These are phyloP conservation scores for Clitoria ternatea DNA, from an alignment of 306 rosid genomes.

Conservation along the genomic window DNA sequence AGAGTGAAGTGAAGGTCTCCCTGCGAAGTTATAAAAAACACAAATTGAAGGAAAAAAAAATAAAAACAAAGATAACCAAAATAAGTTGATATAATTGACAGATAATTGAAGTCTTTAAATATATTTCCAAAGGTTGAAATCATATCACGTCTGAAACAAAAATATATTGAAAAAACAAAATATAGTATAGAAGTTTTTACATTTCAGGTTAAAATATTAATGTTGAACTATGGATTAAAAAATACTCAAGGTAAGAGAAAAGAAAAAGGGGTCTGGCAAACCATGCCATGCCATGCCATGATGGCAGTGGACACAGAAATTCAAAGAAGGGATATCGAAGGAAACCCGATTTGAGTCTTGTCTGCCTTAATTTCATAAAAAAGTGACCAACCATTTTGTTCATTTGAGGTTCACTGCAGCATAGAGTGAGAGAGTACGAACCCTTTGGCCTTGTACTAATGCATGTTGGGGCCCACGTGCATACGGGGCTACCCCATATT, in stretches of 20 bases:
- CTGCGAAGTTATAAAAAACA: too few species aligned
- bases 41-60: too few species aligned
- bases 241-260: neutral
- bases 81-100: too few species aligned
- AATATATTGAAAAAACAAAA: too few species aligned
- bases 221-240: too few species aligned
- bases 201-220: too few species aligned
- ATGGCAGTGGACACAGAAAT: slow-evolving; percentile 31
- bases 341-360: slow-evolving; percentile 36
- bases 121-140: too few species aligned
- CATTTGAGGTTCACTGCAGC: slow-evolving; percentile 41
- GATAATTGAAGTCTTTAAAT: too few species aligned
- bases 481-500: slow-evolving; percentile 10
- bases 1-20: slow-evolving; percentile 25
- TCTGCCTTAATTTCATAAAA: slow-evolving; percentile 52
- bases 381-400: slow-evolving; percentile 33
- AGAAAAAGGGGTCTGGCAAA: slow-evolving; percentile 28
- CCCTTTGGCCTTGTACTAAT: slow-evolving; percentile 6
- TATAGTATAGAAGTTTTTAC: too few species aligned
- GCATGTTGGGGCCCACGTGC: slow-evolving; percentile 28
- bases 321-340: slow-evolving; percentile 47
- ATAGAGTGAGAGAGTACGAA: slow-evolving; percentile 8
- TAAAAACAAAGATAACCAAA: too few species aligned
- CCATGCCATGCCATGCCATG: slow-evolving; percentile 16
- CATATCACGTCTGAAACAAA: too few species aligned